Percentiles rank a stretch among this genome's conserved stretches.
These are phyloP conservation scores for Hirsutella thompsonii DNA, from an alignment of 2,329 filamentous ascomycete species.

Conservation along the genomic window DNA sequence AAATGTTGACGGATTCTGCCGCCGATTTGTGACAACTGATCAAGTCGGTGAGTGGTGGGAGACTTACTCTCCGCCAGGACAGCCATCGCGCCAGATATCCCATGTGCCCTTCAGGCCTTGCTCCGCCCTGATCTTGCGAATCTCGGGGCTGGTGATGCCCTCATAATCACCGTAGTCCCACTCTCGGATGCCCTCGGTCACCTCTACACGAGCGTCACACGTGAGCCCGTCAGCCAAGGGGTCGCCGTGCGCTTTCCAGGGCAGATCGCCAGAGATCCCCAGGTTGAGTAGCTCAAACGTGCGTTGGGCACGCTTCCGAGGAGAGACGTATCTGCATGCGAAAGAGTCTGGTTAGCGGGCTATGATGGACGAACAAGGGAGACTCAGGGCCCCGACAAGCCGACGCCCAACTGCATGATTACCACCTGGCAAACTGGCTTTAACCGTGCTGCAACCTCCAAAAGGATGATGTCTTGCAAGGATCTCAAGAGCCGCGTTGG, in stretches of 20 bases:
- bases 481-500: too few species aligned
- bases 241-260: constrained; percentile 48
- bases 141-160: constrained; percentile 61
- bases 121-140: constrained; percentile 42
- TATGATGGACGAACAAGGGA: too few species aligned
- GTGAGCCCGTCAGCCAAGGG: constrained; percentile 22
- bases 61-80: constrained; percentile 68
- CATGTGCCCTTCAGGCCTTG: constrained; percentile 47
- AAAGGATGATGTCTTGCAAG: too few species aligned
- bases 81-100: constrained; percentile 88
- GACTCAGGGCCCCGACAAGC: too few species aligned
- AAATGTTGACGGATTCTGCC: too few species aligned
- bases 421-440: too few species aligned
- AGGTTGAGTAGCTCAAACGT: constrained; percentile 84
- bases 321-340: constrained; percentile 63
- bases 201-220: constrained; percentile 48
- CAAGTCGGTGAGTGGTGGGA: neutral
- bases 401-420: too few species aligned
- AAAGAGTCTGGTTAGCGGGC: neutral
- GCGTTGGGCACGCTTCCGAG: constrained; percentile 68
- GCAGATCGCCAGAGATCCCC: constrained; percentile 52
- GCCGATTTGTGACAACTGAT: too few species aligned
- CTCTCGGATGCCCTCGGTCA: constrained; percentile 63
- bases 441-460: too few species aligned
- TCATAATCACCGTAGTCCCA: constrained; percentile 88